These are phyloP conservation scores for Pseudozyma sp. DNA, from an alignment of 1,284 basidiomycete genomes.

Conservation along the genomic window DNA sequence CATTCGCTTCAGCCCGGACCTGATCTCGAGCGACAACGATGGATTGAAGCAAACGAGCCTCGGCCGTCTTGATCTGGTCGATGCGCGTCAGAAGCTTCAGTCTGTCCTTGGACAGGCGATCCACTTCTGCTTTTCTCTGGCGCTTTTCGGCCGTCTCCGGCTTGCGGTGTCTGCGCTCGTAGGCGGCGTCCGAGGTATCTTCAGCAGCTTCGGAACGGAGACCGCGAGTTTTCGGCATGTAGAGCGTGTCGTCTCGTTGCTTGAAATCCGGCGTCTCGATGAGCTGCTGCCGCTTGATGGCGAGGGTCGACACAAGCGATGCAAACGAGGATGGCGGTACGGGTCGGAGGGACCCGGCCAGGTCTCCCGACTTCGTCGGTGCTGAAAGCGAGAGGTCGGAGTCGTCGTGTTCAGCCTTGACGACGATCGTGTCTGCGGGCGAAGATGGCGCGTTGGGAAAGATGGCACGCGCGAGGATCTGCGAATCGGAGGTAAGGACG, in stretches of 20 bases:
- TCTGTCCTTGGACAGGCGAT: slow-evolving; percentile 87
- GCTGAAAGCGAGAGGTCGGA: background rate
- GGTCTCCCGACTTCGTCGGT: slow-evolving; percentile 2
- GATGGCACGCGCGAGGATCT: slow-evolving; percentile 13
- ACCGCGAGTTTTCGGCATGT: slow-evolving; percentile 59
- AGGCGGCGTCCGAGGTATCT: slow-evolving; percentile 86
- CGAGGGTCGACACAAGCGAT: slow-evolving; percentile 30
- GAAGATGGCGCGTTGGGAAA: slow-evolving; percentile 9
- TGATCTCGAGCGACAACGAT: slow-evolving; percentile 54
- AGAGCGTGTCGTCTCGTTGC: slow-evolving; percentile 49
- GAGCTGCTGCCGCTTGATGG: slow-evolving; percentile 43
- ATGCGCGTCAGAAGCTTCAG: slow-evolving; percentile 89
- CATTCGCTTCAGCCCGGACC: slow-evolving; percentile 18
- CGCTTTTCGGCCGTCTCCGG: slow-evolving; percentile 88
- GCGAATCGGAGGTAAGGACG: slow-evolving; percentile 32
- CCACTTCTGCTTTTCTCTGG: slow-evolving; percentile 84
- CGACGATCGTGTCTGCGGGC: background rate
- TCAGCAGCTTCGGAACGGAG: slow-evolving; percentile 64
- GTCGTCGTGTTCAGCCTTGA: slow-evolving; percentile 20
- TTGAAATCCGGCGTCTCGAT: slow-evolving; percentile 63
- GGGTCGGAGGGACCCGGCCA: slow-evolving; percentile 1
- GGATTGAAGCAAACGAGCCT: slow-evolving; percentile 69
- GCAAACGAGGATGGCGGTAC: slow-evolving; percentile 6
- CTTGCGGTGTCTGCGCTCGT: slow-evolving; percentile 83
- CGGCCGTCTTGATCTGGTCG: slow-evolving; percentile 82